Base-by-base conservation (phyloP, 805 yeast species). In the Teunomyces atbi region DNA sequence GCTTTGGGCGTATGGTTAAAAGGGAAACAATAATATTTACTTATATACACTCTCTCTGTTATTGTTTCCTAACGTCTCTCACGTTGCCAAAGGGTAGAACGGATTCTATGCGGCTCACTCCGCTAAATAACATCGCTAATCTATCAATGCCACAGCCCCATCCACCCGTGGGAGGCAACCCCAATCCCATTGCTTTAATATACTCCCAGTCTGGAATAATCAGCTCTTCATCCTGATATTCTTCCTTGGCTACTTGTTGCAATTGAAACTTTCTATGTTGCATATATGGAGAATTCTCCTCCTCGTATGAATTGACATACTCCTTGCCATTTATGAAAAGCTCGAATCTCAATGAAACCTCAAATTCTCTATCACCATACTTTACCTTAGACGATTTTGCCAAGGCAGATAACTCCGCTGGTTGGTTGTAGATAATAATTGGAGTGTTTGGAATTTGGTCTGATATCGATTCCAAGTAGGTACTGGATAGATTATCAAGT, bases 161-260 rank as follows among this genome's bases (percentile, higher is more conserved):
- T 0, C 99, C 99, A 2, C 96, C 98, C 3, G 97, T 92, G 1
- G 99, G 99, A 3, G 98, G 97, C 69, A 94, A 77, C 1, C 96
- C 98, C 77, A 84, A 88, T 60, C 89, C 92, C 91, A 94, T 83
- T 12, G 84, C 79, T 36, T 78, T 75, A 1, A 90, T 79, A 60
- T 81, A 94, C 41, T 74, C 73, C 57, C 78, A 67, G 61, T 94
- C 99, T 0, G 95, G 88, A 0, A 84, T 61, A 30, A 85, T 69
- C 4, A 82, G 65, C 49, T 89, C 96, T 4, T 59, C 55, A 56
- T 87, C 95, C 3, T 75, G 65, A 46, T 60, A 77, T 6, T 70
- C 68, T 1, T 62, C 66, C 43, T 78, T 78, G 28, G 77, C 66
- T 3, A 52, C 47, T 38, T 77, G 78, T 58, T 92, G 97, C 3